Evolutionary conservation across 2,329 filamentous ascomycete species (phyloP), one percentile per base, ranked within the genome.

Genomic region (Talaromyces pinophilus): DNA sequence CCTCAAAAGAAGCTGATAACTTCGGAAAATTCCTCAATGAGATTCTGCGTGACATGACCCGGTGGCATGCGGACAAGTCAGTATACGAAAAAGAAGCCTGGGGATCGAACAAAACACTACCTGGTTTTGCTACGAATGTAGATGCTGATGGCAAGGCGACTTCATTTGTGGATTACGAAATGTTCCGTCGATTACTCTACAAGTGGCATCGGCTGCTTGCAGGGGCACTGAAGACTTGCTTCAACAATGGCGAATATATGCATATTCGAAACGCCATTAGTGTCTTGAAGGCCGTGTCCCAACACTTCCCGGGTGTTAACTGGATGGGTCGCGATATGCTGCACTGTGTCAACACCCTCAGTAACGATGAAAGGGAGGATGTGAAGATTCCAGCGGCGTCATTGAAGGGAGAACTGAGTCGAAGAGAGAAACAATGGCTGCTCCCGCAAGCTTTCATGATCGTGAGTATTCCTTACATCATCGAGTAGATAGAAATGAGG

Each of bases 201-300:
- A 91, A 92, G 71, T 98, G 94, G 93, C 96, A 99, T 78, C 88
- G 90, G 72, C 88, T 91, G 69, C 81, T 99, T 52, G 91, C 90
- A 72, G 86, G 83, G 60, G 92, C 94, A 2, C 82, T 99, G 64
- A 93, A 93, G 75, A 86, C 86, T 44, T 97, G 94, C 75, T 84
- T 99, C 57, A 87, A 88, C 19, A 90, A 90, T 33, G 88, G 87
- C 38, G 94, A 98, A 78, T 99, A 95, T 86, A 97, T 97, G 90
- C 93, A 97, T 77, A 96, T 98, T 75, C 89, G 94, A 64, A 99
- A 99, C 76, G 92, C 93, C 54, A 96, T 98, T 71, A 95, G 91
- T 66, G 85, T 98, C 3, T 83, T 99, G 67, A 96, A 95, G 75
- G 86, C 87, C 11, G 85, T 97, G 59, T 86, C 92, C 28, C 88